Evolutionary conservation across 2,329 filamentous ascomycete genomes (phyloP), one percentile per base, ranked within the genome.

Genomic region (Penicillium sp.): DNA sequence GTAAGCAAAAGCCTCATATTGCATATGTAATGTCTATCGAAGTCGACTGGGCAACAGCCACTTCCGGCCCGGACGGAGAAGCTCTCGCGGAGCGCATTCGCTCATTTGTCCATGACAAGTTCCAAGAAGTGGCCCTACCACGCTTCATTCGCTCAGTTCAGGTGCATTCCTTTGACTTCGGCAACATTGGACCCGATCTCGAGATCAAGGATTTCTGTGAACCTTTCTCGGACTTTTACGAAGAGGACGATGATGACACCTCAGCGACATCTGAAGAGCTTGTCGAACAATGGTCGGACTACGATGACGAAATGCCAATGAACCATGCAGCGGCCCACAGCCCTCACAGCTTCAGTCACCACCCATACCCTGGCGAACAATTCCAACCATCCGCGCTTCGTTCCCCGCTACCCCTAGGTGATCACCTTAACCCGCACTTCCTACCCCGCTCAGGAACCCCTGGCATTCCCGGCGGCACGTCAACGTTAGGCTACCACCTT

Each of bases 121-220:
- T 99, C 77, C 95, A 99, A 77, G 87, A 91, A 59, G 88, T 98
- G 62, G 85, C 89, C 26, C 84, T 99, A 47, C 95, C 95, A 57
- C 90, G 92, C 69, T 97, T 99, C 82, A 97, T 99, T 77, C 93
- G 95, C 70, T 95, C 92, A 26, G 95, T 99, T 67, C 89, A 91
- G 53, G 93, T 97, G 41, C 93, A 97, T 73, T 88, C 90, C 59
- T 99, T 99, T 76, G 88, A 93, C 62, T 97, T 99, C 73, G 95
- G 95, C 48, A 86, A 82, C 27, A 86, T 93, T 49, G 82, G 90
- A 39, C 95, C 95, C 1, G 85, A 90, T 65, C 84, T 99, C 43
- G 91, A 96, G 71, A 88, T 99, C 68, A 98, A 97, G 77, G 95
- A 98, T 74, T 93, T 99, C 59, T 96, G 93, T 66, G 93, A 99